Evolutionary conservation across 257 asterid genomes (phyloP).

Genomic region (Rubia yunnanensis): DNA sequence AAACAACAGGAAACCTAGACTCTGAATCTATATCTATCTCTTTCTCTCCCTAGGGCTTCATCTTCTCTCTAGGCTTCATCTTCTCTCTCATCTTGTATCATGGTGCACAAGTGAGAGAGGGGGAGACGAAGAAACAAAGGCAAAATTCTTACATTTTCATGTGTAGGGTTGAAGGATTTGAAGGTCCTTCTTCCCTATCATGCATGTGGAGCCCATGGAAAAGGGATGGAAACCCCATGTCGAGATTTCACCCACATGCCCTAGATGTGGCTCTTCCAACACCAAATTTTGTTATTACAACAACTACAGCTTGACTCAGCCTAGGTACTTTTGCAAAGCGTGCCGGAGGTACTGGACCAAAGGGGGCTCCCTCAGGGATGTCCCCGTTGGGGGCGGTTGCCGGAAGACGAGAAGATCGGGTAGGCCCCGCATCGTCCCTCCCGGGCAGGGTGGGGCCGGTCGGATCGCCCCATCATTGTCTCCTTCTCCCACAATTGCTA

Average conservation of each 20-base stretch:
- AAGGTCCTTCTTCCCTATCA: constrained; percentile 6
- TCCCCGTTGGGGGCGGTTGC: constrained; percentile 74
- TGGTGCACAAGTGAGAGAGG: constrained; percentile 3
- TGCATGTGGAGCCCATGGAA: constrained; percentile 37
- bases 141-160: neutral
- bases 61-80: constrained; percentile 4
- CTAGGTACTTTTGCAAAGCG: constrained; percentile 69
- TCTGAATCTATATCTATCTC: too few species aligned
- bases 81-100: constrained; percentile 13
- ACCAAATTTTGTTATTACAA: constrained; percentile 83
- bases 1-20: too few species aligned
- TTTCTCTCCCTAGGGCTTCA: neutral
- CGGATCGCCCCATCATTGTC: constrained; percentile 1
- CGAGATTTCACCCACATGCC: constrained; percentile 52
- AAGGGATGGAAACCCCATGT: constrained; percentile 42
- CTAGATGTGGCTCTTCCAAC: constrained; percentile 69
- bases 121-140: neutral
- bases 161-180: neutral
- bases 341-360: constrained; percentile 81
- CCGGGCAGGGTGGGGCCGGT: constrained; percentile 1
- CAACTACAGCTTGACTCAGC: constrained; percentile 76
- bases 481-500: neutral
- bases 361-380: constrained; percentile 77
- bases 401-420: constrained; percentile 40
- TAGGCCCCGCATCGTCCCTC: neutral